These are phyloP conservation scores for baker's yeast (Saccharomyces cerevisiae) DNA, from an alignment of 805 yeast genomes.

Conservation along the genomic window DNA sequence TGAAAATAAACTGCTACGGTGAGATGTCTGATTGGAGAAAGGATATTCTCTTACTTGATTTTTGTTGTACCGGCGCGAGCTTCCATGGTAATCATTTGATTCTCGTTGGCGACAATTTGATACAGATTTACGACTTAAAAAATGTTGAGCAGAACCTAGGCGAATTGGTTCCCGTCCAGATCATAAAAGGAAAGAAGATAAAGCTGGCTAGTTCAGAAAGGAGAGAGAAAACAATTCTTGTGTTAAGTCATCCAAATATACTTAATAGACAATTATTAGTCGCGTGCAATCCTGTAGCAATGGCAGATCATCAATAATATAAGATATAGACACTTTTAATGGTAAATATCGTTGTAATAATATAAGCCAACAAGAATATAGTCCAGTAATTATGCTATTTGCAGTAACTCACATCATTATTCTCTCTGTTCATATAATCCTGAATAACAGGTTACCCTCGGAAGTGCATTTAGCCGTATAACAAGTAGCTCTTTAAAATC, in stretches of 20 bases:
- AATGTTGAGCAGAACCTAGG: constrained; percentile 18
- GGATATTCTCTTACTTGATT: constrained; percentile 36
- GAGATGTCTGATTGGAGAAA: constrained; percentile 36
- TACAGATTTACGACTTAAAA: constrained; percentile 56
- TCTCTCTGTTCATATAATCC: not conserved
- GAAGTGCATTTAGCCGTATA: not conserved
- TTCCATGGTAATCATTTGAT: constrained; percentile 42
- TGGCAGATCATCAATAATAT: not conserved
- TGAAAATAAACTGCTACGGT: constrained; percentile 55
- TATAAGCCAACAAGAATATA: not conserved
- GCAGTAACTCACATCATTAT: not conserved
- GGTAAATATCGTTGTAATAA: not conserved
- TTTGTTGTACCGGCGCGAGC: constrained; percentile 34
- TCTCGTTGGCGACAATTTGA: constrained; percentile 53
- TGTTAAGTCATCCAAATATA: constrained; percentile 58
- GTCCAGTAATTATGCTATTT: not conserved
- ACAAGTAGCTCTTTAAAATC: not conserved
- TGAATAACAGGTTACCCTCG: not conserved
- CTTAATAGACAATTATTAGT: constrained; percentile 52
- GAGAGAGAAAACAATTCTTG: constrained; percentile 34
- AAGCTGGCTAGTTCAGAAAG: constrained; percentile 33
- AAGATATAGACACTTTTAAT: not conserved
- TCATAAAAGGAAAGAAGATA: constrained; percentile 64
- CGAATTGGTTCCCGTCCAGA: constrained; percentile 47
- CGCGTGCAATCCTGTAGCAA: constrained; percentile 8